Conservation (phyloP, 805 yeast species). For the Hanseniaspora thailandica region DNA sequence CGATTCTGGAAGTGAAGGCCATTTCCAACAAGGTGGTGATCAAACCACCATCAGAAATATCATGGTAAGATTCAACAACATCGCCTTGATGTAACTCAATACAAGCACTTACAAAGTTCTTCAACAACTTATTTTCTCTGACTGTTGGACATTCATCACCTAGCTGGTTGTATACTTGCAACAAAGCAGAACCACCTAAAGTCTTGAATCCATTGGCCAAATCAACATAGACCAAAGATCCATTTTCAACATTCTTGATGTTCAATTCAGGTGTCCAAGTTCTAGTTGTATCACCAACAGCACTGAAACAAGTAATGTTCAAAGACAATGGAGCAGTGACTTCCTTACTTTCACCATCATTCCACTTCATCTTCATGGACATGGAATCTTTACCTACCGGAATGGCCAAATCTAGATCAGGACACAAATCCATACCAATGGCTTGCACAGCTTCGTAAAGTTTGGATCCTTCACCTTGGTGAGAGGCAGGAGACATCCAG, state of each 20-base stretch:
- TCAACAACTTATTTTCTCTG: conserved; percentile 50
- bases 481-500: conserved; percentile 98
- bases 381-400: conserved; percentile 99
- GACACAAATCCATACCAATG: conserved; percentile 86
- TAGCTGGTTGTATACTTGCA: conserved; percentile 83
- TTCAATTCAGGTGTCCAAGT: conserved; percentile 91
- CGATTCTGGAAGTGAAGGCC: conserved; percentile 94
- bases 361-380: conserved; percentile 99
- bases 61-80: conserved; percentile 75
- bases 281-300: conserved; percentile 68
- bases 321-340: conserved; percentile 93
- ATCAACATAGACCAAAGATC: conserved; percentile 59
- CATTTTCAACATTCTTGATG: conserved; percentile 38
- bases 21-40: conserved; percentile 76
- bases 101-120: conserved; percentile 57
- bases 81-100: conserved; percentile 52
- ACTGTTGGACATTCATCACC: conserved; percentile 80
- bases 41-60: conserved; percentile 93
- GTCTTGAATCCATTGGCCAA: conserved; percentile 38
- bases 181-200: conserved; percentile 87
- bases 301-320: conserved; percentile 81
- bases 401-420: conserved; percentile 76
- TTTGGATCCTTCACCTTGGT: conserved; percentile 88
- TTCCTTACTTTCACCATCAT: conserved; percentile 45
- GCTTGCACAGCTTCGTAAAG: conserved; percentile 96